Percentiles rank a stretch among this genome's conserved stretches.
phyloP scores from a whole-genome alignment of 1,284 basidiomycete genomes.

The Omphalotus olearius region DNA sequence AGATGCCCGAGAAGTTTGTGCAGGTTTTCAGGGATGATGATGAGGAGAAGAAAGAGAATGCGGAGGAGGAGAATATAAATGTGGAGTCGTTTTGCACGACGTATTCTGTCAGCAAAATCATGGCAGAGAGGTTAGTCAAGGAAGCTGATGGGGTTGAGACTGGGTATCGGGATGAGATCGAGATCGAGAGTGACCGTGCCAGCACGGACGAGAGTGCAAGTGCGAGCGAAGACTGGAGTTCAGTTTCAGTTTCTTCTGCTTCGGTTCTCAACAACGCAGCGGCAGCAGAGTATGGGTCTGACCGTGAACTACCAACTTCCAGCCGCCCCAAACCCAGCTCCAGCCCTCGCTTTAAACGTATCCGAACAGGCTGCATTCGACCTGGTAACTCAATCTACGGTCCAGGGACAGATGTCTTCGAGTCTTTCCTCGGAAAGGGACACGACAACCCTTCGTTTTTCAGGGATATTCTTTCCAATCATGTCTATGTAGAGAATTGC shows the following conservation, averaged over 20 bases:
- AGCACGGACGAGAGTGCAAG: no score
- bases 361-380: slow-evolving; percentile 67
- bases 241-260: no score
- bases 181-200: no score
- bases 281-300: no score
- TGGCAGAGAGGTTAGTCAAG: not conserved
- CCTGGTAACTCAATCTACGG: slow-evolving; percentile 49
- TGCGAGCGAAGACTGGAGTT: no score
- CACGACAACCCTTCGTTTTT: slow-evolving; percentile 45
- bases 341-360: slow-evolving; percentile 14
- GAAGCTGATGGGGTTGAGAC: not conserved
- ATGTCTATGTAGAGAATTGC: slow-evolving; percentile 51
- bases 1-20: slow-evolving; percentile 34
- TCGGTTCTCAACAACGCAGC: no score
- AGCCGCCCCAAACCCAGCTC: no score
- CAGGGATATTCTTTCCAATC: slow-evolving; percentile 36
- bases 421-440: slow-evolving; percentile 14
- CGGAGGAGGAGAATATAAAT: slow-evolving; percentile 38
- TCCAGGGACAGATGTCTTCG: slow-evolving; percentile 6
- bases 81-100: slow-evolving; percentile 24
- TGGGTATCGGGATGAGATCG: no score
- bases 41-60: slow-evolving; percentile 30
- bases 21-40: slow-evolving; percentile 42
- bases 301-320: no score
- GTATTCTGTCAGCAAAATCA: not conserved